phyloP scores from a whole-genome alignment of 768 basidiomycete species.

The Chalciporus pseudorubinellus region DNA sequence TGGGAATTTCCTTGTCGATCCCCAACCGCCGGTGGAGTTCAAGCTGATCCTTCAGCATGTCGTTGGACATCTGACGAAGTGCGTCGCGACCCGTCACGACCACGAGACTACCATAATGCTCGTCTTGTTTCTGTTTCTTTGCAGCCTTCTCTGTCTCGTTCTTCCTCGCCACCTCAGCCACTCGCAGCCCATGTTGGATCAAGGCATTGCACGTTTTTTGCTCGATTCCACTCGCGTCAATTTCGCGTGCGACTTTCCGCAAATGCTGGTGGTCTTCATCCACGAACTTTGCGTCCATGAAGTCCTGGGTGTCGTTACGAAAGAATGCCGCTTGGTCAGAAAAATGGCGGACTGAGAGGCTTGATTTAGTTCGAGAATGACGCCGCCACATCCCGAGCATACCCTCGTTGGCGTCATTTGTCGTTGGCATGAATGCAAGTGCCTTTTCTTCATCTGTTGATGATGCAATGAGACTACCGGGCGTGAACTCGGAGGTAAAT shows the following conservation, averaged over 20 bases:
- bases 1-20: background rate
- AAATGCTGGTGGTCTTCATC: too few relatives aligned
- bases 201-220: too few relatives aligned
- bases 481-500: background rate
- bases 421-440: constrained; percentile 14
- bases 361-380: background rate
- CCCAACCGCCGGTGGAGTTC: background rate
- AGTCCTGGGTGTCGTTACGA: too few relatives aligned
- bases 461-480: background rate
- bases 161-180: too few relatives aligned
- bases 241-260: too few relatives aligned
- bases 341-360: too few relatives aligned
- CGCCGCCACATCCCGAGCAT: constrained; percentile 13
- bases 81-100: background rate
- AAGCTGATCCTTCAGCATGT: background rate
- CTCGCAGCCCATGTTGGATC: too few relatives aligned
- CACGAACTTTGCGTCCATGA: too few relatives aligned
- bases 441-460: background rate
- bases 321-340: too few relatives aligned
- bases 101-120: background rate
- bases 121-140: too few relatives aligned
- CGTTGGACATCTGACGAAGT: background rate
- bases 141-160: too few relatives aligned
- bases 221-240: too few relatives aligned
- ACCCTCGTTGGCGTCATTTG: constrained; percentile 26